Base-by-base conservation (phyloP, 768 basidiomycete genomes). In the Lactifluus echinatus region DNA sequence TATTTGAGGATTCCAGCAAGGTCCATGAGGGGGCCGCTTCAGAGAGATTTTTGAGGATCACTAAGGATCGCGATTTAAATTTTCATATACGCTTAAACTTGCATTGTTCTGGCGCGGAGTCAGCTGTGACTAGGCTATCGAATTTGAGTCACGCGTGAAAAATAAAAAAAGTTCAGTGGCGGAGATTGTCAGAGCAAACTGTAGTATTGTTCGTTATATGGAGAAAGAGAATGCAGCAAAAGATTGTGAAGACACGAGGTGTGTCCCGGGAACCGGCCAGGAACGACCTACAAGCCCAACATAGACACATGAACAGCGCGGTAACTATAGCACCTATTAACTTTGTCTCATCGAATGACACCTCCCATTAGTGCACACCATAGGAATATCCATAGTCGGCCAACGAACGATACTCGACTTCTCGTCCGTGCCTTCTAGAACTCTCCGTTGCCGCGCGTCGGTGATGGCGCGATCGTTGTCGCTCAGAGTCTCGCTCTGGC, bases 371-470 rank as follows among this genome's bases (percentile, higher is more conserved):
- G 26, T 43, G 57, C 28, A 19, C 15, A 15, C 19, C 40, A 42
- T 42, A 26, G 28, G 34, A n/a, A 15, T 59, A 55, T 44, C 40
- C 58, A 14, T 59, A 44, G 36, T 45, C 53, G 3, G 42, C 53
- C 48, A 59, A 31, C 2, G 53, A 24, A 5, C 28, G 53, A 39
- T 50, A 49, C 34, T 59, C 58, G 7, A 50, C 58, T 34, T 59
- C 53, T 24, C 58, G 42, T 31, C 14, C 34, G 26, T n/a, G 29
- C 58, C 43, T 49, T 31, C 42, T 49, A 11, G 48, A 12, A 8
- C 24, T 44, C 53, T 59, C 58, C 26, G 58, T 55, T 14, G 40
- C 58, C 19, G 58, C 48, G 23, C 53, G 53, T 11, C 23, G 54
- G 29, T 55, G 58, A 40, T 55, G 48, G 34, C 53, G 58, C 28